Evolutionary conservation across 2,329 filamentous ascomycete genomes (phyloP), one percentile per base, ranked within the genome.

Genomic region (Calonectria naviculata): DNA sequence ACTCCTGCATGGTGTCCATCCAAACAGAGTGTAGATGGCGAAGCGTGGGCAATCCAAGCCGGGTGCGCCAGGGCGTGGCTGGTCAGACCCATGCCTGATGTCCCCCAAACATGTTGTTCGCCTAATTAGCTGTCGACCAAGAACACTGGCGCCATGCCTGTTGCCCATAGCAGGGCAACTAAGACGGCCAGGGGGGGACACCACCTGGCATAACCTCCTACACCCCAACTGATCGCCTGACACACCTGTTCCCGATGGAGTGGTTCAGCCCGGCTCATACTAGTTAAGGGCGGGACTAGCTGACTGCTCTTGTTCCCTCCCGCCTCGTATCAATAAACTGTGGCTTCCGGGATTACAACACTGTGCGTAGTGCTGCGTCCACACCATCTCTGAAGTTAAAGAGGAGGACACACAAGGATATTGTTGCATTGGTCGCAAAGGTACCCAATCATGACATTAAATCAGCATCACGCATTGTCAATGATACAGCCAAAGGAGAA

Each of bases 241-340:
- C 62, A 69, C 67, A 67, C 70, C 70, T 67, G 65, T 65, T 78
- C 77, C 76, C 76, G 76, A 75, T 67, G 56, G 74, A 72, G 71
- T 67, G 76, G 76, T 78, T 74, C 75, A 71, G 70, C 75, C 76
- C 74, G 73, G 76, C 56, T 31, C 31, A 44, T 52, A 41, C 68
- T 70, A 70, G 68, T 66, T 29, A 31, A 63, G 49, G 56, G 63
- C 54, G 62, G 70, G 70, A 49, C 66, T 54, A 63, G 38, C 58
- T 46, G 63, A 28, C 61, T 66, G 52, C 38, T 67, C n/a, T 47
- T 69, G 52, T 65, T 61, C 65, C 26, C 65, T 38, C 58, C 52
- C 41, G 34, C 61, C 69, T 60, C 60, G 61, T 68, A 68, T 65
- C 52, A 68, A 58, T n/a, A 26, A 56, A 72, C 41, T 42, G 38